phyloP scores from a whole-genome alignment of 2,329 filamentous ascomycete species.

The Fusarium denticulatum region DNA sequence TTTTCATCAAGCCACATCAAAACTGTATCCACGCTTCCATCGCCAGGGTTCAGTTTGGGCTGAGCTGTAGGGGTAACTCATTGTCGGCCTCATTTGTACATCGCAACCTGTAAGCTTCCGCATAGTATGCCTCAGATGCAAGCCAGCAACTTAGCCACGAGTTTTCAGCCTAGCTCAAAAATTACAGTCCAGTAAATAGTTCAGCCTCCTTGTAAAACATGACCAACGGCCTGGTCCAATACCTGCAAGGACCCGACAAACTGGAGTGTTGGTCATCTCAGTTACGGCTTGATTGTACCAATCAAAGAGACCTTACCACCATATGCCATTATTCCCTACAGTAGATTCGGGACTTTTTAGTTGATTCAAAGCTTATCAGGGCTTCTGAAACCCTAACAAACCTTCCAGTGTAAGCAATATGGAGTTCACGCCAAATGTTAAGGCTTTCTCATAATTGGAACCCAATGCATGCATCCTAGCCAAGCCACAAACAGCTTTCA shows the following conservation, averaged over 20 bases:
- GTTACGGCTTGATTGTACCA: conserved; percentile 3
- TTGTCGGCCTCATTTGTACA: conserved; percentile 31
- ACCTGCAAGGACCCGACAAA: conserved; percentile 17
- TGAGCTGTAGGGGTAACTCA: background rate
- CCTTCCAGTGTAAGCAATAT: background rate
- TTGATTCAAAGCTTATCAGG: background rate
- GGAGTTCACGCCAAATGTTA: background rate
- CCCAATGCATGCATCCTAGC: conserved; percentile 19
- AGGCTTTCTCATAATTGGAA: conserved; percentile 26
- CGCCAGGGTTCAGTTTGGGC: conserved; percentile 6
- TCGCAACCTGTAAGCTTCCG: conserved; percentile 13
- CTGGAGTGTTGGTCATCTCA: conserved; percentile 17
- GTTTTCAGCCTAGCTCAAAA: conserved; percentile 1
- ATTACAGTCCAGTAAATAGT: conserved; percentile 1
- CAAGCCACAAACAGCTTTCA: conserved; percentile 23
- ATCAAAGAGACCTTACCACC: background rate
- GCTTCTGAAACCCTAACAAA: background rate
- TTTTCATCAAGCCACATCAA: conserved; percentile 17
- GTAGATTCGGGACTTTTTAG: background rate
- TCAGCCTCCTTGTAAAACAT: background rate
- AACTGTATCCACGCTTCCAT: conserved; percentile 10
- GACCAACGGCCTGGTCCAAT: background rate
- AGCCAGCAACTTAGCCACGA: conserved; percentile 5
- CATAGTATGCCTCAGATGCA: conserved; percentile 11
- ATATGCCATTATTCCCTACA: background rate